These are phyloP conservation scores for Solanum corneliomulleri DNA, from an alignment of 257 asterid genomes.

Conservation along the genomic window DNA sequence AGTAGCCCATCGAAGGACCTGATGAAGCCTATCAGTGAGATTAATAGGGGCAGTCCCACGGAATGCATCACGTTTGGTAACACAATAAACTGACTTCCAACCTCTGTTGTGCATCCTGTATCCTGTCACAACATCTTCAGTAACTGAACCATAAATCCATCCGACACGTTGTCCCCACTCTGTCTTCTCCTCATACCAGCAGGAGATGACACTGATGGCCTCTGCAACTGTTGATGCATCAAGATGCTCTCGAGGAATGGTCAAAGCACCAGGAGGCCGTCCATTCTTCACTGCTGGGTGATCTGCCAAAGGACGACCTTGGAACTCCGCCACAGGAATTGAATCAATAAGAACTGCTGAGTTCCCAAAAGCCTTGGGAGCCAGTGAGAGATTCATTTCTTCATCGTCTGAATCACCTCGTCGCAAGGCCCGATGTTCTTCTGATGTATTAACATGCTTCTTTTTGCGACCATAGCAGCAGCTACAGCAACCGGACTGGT, in stretches of 20 bases:
- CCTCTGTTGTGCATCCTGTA: slow-evolving; percentile 72
- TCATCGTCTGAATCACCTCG: slow-evolving; percentile 61
- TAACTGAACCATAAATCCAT: slow-evolving; percentile 69
- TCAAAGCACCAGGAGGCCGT: slow-evolving; percentile 61
- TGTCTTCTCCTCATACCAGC: slow-evolving; percentile 71
- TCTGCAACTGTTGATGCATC: slow-evolving; percentile 67
- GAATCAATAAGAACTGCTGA: slow-evolving; percentile 55
- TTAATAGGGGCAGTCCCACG: slow-evolving; percentile 75
- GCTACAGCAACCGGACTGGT: slow-evolving; percentile 29
- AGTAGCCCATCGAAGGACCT: slow-evolving; percentile 76
- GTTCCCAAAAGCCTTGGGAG: slow-evolving; percentile 58
- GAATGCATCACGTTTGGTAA: slow-evolving; percentile 63
- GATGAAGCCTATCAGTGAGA: slow-evolving; percentile 65
- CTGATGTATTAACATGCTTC: slow-evolving; percentile 15
- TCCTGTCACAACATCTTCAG: slow-evolving; percentile 69
- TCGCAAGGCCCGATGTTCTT: slow-evolving; percentile 47
- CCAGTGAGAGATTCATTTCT: slow-evolving; percentile 34
- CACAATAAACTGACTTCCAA: slow-evolving; percentile 61
- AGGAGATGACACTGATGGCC: slow-evolving; percentile 62
- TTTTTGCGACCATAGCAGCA: slow-evolving; percentile 36
- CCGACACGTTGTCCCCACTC: slow-evolving; percentile 75
- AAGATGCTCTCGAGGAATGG: slow-evolving; percentile 50
- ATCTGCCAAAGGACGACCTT: slow-evolving; percentile 68
- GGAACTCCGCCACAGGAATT: slow-evolving; percentile 59
- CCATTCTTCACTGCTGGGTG: slow-evolving; percentile 65